These are phyloP conservation scores for Boehmeria nivea DNA, from an alignment of 306 rosid species.

Conservation along the genomic window DNA sequence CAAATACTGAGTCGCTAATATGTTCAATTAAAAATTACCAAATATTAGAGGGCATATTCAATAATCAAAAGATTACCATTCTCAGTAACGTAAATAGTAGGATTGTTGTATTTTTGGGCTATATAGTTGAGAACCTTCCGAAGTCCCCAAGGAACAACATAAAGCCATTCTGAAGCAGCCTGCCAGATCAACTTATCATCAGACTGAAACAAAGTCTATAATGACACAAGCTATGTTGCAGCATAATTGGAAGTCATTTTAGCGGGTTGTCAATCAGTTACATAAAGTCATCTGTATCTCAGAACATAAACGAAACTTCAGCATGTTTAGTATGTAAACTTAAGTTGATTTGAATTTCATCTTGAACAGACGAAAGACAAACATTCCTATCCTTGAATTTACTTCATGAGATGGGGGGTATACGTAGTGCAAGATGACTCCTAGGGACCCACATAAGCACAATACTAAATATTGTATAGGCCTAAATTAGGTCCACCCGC, in stretches of 20 bases:
- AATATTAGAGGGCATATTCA: not conserved
- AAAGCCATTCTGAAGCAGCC: slow-evolving; percentile 99
- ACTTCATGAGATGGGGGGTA: not conserved
- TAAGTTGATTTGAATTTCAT: not conserved
- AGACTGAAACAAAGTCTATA: slow-evolving; percentile 4
- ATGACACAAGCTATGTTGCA: not conserved
- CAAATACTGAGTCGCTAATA: no score
- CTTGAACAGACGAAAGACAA: not conserved
- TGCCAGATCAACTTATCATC: slow-evolving; percentile 33
- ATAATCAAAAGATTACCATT: slow-evolving; percentile 50
- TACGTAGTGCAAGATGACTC: no score
- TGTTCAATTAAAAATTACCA: no score
- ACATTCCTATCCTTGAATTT: not conserved
- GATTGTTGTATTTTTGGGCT: slow-evolving; percentile 52
- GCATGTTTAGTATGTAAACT: no score
- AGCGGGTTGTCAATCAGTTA: not conserved
- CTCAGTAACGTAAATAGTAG: slow-evolving; percentile 67
- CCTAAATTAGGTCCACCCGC: no score
- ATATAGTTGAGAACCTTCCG: slow-evolving; percentile 63
- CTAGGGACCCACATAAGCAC: no score
- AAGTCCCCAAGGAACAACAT: slow-evolving; percentile 94
- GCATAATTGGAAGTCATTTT: not conserved
- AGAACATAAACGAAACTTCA: not conserved
- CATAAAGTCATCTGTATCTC: not conserved
- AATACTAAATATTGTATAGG: not conserved